Base-by-base conservation (phyloP, 345 rosid genomes). In the Citrus glauca region DNA sequence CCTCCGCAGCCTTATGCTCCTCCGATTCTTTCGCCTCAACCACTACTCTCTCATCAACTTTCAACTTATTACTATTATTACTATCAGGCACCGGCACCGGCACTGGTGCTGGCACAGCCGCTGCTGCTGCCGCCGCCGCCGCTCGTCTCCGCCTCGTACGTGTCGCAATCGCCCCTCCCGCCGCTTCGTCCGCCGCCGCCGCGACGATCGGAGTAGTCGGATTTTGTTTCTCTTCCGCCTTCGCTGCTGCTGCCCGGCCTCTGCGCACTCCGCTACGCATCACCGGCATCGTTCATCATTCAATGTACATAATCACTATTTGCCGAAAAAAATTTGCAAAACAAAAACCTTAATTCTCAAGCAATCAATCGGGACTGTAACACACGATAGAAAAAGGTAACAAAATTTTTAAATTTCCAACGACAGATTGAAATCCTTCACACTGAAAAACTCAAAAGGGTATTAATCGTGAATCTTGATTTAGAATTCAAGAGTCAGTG, bases 281-380 rank as follows among this genome's bases (percentile, higher is more conserved):
- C 73, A 78, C 90, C 85, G 93, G 91, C 94, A 91, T 89, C 83
- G 81, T 91, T 91, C 92, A 91, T 91, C 77, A 79, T 87, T 79
- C 81, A 77, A 81, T 64, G 7, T 28, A 69, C 74, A 60, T 69
- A 87, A 80, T 84, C 77, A 38, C 57, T 22, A 27, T 24, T 37
- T 9, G 3, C 71, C 35, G 35, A 71, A 40, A 55, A 48, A 28
- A 11, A 11, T 11, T 73, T 3, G 50, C 30, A 7, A 2, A 17
- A 56, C 37, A 71, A 53, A 73, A 69, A n/a, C 17, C n/a, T 28
- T 9, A n/a, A 57, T 38, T 71, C 38, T 42, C 75, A 60, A 33
- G 30, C 66, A 57, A 80, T 71, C 66, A 78, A 79, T 63, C 74
- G 42, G 35, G 27, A 19, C 56, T 32, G 56, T 7, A 19, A 40